Evolutionary conservation across 805 yeast species (phyloP), one percentile per base, ranked within the genome.

Genomic region (Zygoascus flipseniorum): DNA sequence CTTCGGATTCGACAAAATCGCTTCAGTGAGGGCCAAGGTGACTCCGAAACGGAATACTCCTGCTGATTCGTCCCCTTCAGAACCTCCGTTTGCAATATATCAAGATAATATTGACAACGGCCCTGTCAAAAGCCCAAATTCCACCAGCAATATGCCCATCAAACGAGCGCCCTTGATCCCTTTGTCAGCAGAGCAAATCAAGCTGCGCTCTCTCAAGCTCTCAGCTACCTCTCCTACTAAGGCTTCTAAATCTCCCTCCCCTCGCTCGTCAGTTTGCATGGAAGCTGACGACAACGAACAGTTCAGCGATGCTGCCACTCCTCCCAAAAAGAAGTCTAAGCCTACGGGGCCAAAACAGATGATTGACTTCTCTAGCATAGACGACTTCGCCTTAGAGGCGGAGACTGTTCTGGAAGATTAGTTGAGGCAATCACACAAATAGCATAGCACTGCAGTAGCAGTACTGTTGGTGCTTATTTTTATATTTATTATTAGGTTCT

Each of bases 1-100:
- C 35, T 54, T 54, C 45, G 57, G 56, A 28, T 53, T 55, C 46
- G 43, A 48, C 14, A 37, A 19, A 19, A 47, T 52, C 19, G 52
- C 31, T 13, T 14, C 42, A 2, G 41, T 45, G 10, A 43, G 53
- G 37, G 47, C 49, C 32, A 43, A 48, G 13, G 16, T 35, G 16
- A n/a, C 13, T 8, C 16, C 39, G 26, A 14, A 14, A 18, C 14
- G 8, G 41, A 5, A 23, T 23, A 13, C 49, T 9, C 49, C 23
- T 31, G 37, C 41, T 9, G 5, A 16, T 19, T 10, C 10, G 45
- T 2, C 20, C 18, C 31, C 20, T 31, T 37, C 16, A 41, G 52
- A 18, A 11, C 5, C 10, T 41, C 32, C 32, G 8, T 31, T 43
- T 23, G 37, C 39, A 31, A 32, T 18, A 18, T 19, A 48, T 10